Base-by-base conservation (phyloP, 2,329 filamentous ascomycete genomes). In the Aspergillus niger region DNA sequence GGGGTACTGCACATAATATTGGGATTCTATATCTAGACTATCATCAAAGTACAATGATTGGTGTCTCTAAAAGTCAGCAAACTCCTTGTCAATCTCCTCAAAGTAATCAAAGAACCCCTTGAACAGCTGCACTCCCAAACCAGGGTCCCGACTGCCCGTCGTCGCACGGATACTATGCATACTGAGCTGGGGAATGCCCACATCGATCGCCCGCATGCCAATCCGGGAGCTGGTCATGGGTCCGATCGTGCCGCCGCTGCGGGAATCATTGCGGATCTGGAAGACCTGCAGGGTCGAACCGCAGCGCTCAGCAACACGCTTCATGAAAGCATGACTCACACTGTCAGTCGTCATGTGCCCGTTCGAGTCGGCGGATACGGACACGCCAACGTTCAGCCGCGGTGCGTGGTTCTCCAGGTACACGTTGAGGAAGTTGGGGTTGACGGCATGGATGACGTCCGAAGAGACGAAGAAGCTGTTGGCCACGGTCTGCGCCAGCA, bases 311-410 rank as follows among this genome's bases (percentile, higher is more conserved):
- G 92, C 93, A 41, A 96, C 86, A 26, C 91, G 85, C 67, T 89
- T 86, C 38, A 98, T 80, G 62, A 98, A 85, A 4, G 92, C 88
- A 3, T 91, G 91, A 10, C 91, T 95, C 17, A 97, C 87, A 58
- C 89, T 87, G 73, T 98, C 93, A 3, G 94, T 97, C 3, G 94
- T 97, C 91, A 97, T 97, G 79, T 98, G 92, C 4, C 92, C 95
- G 72, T 97, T 97, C 55, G 88, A 87, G 77, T 98, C 94, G 22
- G 88, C 87, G 49, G 87, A 88, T 41, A 99, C 83, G 15, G 88
- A 86, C 32, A 97, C 84, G 38, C 95, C 95, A 32, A 95, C 86
- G 74, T 99, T 99, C 57, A 99, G 85, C 60, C 91, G 86, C 1
- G 95, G 94, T 2, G 91, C 83, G 78, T 99, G 95, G 69, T 91